Evolutionary conservation across 805 yeast species (phyloP), one percentile per base, ranked within the genome.

Genomic region (Saturnispora saitoi): DNA sequence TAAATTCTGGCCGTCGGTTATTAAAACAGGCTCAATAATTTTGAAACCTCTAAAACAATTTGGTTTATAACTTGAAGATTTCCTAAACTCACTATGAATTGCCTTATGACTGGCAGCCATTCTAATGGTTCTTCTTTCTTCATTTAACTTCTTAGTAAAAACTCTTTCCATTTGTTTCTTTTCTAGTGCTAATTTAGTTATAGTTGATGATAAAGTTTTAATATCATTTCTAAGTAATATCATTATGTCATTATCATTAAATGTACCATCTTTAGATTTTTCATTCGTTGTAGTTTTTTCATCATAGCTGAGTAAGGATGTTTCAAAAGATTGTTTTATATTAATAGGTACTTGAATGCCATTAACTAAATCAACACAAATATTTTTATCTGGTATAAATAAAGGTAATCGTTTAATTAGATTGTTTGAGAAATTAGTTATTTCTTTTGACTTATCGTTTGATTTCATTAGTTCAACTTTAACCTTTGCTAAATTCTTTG

Each of bases 151-250:
- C 36, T 54, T 40, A 20, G 55, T 53, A 24, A 55, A 51, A 3
- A 50, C 28, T 17, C 36, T 55, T 42, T 62, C 64, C 11, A 58
- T 56, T 32, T 58, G 57, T n/a, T 39, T 14, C 28, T 58, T 60
- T 5, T 49, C 46, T 24, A 51, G 46, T 39, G 61, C 56, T 22
- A 60, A 38, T 39, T 51, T 54, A 20, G 29, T n/a, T 19, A 63
- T 53, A 26, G 59, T 53, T 11, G 51, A 39, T 42, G 55, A 54
- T 37, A 66, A 51, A 9, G 38, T 30, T 42, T 53, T 55, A 3
- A 65, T 61, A 48, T 66, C 69, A n/a, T 55, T 54, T 37, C 66
- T 56, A 39, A 60, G 58, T 29, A 64, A 22, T 12, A 57, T 56
- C 38, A 62, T 54, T 32, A 65, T 38, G 19, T 63, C 60, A 30